These are phyloP conservation scores for Teratosphaeria zuluensis DNA, from an alignment of 2,329 filamentous ascomycete species.

Conservation along the genomic window DNA sequence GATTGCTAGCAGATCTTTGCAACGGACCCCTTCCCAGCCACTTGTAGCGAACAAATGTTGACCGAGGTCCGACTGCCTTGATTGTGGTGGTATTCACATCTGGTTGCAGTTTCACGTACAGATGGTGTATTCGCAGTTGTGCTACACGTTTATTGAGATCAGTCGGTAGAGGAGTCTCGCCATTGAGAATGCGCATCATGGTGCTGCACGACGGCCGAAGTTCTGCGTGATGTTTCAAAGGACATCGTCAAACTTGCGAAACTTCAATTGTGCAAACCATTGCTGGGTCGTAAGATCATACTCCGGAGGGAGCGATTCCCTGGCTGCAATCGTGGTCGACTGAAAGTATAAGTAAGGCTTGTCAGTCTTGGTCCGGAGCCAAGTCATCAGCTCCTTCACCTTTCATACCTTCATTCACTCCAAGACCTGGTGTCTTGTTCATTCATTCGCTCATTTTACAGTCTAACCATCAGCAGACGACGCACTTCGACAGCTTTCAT, in stretches of 20 bases:
- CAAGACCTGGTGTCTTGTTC: slow-evolving; percentile 7
- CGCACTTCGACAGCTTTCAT: background rate
- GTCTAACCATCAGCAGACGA: slow-evolving; percentile 1
- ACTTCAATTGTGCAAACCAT: background rate
- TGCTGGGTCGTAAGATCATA: background rate
- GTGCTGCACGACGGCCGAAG: background rate
- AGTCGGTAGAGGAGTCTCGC: background rate
- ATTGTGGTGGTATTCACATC: background rate
- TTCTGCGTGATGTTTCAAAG: background rate
- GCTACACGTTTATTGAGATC: background rate
- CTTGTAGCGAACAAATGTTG: background rate
- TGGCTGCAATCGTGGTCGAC: background rate
- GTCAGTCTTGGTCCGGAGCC: background rate
- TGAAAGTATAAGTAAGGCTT: background rate
- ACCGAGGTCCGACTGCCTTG: background rate
- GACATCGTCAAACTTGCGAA: background rate
- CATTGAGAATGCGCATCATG: background rate
- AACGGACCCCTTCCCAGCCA: background rate
- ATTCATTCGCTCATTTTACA: background rate
- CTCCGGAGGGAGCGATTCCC: background rate
- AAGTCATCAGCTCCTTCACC: background rate
- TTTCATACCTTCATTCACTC: background rate
- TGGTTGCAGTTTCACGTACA: background rate
- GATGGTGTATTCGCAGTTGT: background rate
- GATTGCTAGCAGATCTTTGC: background rate